Conservation (phyloP, 192 early-diverging fungal species). For the Backusella mclennaniae region DNA sequence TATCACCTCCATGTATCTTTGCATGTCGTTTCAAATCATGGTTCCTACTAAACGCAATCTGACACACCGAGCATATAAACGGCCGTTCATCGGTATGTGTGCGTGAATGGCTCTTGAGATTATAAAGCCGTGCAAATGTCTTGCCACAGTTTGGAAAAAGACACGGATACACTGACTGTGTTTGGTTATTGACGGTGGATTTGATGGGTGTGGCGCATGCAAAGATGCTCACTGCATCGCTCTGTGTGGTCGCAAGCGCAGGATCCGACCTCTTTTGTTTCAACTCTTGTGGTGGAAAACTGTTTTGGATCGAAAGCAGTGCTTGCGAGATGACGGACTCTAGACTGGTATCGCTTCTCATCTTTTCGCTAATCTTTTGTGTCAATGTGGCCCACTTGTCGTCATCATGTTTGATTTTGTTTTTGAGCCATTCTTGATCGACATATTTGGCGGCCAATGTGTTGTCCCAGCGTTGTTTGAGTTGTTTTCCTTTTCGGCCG, state of each 20-base stretch:
- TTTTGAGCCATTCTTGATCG: slow-evolving; percentile 30
- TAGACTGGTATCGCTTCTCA: slow-evolving; percentile 10
- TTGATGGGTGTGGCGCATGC: slow-evolving; percentile 34
- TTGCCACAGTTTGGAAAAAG: slow-evolving; percentile 78
- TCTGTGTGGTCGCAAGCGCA: slow-evolving; percentile 20
- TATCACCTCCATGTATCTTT: slow-evolving; percentile 73
- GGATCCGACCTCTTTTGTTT: slow-evolving; percentile 28
- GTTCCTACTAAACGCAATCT: slow-evolving; percentile 61
- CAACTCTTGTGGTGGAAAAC: background rate
- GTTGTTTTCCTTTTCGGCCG: slow-evolving; percentile 35
- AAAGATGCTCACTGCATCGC: slow-evolving; percentile 32
- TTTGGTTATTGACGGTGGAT: slow-evolving; percentile 29
- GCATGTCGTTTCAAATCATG: slow-evolving; percentile 77
- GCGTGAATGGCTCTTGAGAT: slow-evolving; percentile 82
- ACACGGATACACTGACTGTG: slow-evolving; percentile 45
- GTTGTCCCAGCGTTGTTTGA: slow-evolving; percentile 39
- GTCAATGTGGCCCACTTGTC: slow-evolving; percentile 26
- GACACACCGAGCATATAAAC: slow-evolving; percentile 52
- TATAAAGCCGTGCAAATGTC: slow-evolving; percentile 84
- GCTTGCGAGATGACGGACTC: slow-evolving; percentile 21
- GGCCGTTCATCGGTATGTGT: slow-evolving; percentile 82
- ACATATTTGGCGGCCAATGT: slow-evolving; percentile 34
- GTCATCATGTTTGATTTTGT: slow-evolving; percentile 18
- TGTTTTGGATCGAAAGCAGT: slow-evolving; percentile 2
- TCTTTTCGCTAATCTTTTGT: slow-evolving; percentile 34